Evolutionary conservation across 768 basidiomycete genomes (phyloP), one percentile per base, ranked within the genome.

Genomic region (Psilocybe subaeruginosa): DNA sequence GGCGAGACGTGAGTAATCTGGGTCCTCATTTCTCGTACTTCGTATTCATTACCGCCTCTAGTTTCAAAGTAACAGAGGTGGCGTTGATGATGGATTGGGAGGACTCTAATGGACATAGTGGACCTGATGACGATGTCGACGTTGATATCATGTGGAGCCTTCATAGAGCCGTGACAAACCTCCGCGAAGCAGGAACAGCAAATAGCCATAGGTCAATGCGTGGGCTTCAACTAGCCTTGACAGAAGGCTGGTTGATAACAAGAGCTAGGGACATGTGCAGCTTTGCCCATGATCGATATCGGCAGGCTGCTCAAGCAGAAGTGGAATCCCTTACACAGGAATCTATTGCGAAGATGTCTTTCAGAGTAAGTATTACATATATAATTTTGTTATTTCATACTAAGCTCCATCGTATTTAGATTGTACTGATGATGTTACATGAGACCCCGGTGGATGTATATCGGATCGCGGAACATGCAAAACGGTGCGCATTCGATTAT

Each of bases 31-130:
- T 33, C 3, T n/a, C 4, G 48, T 27, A 12, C 8, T 49, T 39
- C 46, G 17, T 12, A 35, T 41, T 47, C 7, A 51, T 11, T 37
- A 19, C 58, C 17, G 8, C 54, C 17, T 12, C 8, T 64, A 90
- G 88, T 1, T 91, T 90, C 74, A 90, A 88, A 73, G 83, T 89
- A 3, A 87, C 86, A 0, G 90, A 92, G 68, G 85, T 91, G 33
- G 84, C 87, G 4, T 74, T 85, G 43, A 85, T 91, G 78, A 85
- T 91, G 80, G 89, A 92, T 66, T 86, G 85, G 80, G 88, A 90
- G 71, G 85, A 87, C 61, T 81, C 83, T 6, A 84, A 76, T 59
- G 79, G 77, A 2, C 82, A 80, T 55, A 80, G 78, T 60, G 79
- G 80, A 37, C 78, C 79, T 56, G 82, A 86, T 43, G 84, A 84